Base-by-base conservation (phyloP, 2,329 filamentous ascomycete species). In the Ambrosiella xylebori region DNA sequence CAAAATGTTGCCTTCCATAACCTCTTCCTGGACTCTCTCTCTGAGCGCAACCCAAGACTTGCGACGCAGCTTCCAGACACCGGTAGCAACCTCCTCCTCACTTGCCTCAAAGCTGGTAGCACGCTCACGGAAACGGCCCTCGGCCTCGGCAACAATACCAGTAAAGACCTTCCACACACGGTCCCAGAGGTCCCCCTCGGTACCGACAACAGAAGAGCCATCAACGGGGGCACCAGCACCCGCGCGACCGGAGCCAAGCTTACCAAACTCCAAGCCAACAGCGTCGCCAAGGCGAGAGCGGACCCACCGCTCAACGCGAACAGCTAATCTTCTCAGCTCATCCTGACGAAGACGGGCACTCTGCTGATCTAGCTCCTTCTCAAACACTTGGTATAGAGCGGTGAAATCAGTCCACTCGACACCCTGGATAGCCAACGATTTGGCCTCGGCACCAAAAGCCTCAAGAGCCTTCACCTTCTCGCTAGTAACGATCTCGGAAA, bases 1-100 rank as follows among this genome's bases (percentile, higher is more conserved):
- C 39, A 97, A 74, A 57, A 98, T 82, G 67, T 97, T 98, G 65
- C 91, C 91, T 72, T 97, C 93, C 82, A 95, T 95, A 67, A 96
- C 88, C 71, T 98, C 93, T 67, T 98, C 93, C 40, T 97, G 91
- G 62, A 98, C 86, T 74, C 88, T 93, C 61, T 88, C 84, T 51
- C 88, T 81, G 61, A 98, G 76, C 12, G 91, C 90, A 45, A 84
- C 84, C 93, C 93, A 98, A 61, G 88, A 93, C 76, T 97, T 97
- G 63, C 91, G 82, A 60, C 91, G 83, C 63, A 98, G 73, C 59
- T 90, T 82, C 91, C 93, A 98, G 17, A 95, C 76, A 15, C 93
- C 93, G 57, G 96, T 81, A 61, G 94, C 86, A 17, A 95, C 88
- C 72, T 98, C 93, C 45, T 91, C 88, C 58, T 86, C 76, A 65